phyloP scores from a whole-genome alignment of 2,329 filamentous ascomycete genomes.

The Colletotrichum sp. region DNA sequence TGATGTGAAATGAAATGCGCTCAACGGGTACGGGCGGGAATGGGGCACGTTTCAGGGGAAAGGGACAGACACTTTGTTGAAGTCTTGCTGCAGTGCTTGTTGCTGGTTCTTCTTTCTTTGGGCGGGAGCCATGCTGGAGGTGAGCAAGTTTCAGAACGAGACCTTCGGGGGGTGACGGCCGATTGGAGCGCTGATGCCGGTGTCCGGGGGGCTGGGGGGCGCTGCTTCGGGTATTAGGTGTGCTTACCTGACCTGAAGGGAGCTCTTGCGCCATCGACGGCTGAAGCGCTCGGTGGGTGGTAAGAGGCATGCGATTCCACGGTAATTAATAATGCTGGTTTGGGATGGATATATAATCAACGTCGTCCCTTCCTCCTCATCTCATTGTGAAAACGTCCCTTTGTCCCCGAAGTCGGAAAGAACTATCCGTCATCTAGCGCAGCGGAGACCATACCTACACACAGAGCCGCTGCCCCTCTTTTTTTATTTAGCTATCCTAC shows the following conservation, averaged over 20 bases:
- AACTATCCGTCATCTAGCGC: not conserved
- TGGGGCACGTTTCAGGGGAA: slow-evolving; percentile 17
- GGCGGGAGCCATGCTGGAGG: not conserved
- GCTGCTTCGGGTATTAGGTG: not conserved
- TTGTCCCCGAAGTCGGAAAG: not conserved
- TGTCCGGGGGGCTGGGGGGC: not conserved
- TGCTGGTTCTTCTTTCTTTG: not conserved
- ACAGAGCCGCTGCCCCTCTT: slow-evolving; percentile 10
- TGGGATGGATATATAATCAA: slow-evolving; percentile 11
- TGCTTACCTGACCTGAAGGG: not conserved
- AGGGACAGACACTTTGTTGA: not conserved
- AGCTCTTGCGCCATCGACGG: slow-evolving; percentile 19
- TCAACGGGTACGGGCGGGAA: slow-evolving; percentile 4
- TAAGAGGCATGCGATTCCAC: not conserved
- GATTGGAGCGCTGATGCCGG: not conserved
- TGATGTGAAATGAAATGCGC: slow-evolving; percentile 7
- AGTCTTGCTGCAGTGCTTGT: not conserved
- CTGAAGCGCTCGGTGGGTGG: not conserved
- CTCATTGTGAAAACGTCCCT: not conserved
- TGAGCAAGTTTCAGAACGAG: slow-evolving; percentile 24
- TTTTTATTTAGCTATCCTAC: slow-evolving; percentile 2
- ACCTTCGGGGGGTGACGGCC: not conserved
- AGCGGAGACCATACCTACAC: not conserved
- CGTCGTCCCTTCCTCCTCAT: not conserved
- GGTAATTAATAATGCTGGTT: slow-evolving; percentile 16